Conservation (phyloP, 441 rosid species). For the Populus hybrid region DNA sequence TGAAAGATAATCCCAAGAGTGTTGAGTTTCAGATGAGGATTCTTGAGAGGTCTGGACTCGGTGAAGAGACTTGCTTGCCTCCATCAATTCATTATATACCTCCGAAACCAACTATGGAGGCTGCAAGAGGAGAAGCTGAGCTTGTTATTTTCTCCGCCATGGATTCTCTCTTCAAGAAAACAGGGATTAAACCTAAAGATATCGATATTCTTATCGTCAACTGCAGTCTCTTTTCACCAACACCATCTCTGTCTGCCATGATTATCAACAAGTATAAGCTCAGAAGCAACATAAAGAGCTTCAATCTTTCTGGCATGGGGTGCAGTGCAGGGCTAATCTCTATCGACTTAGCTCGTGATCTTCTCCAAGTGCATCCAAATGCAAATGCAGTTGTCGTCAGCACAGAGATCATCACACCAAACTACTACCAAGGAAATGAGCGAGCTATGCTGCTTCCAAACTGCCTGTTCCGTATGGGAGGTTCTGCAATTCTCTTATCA, state of each 20-base stretch:
- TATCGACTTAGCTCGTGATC: conserved; percentile 75
- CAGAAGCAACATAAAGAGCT: conserved; percentile 85
- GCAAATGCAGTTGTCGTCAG: conserved; percentile 80
- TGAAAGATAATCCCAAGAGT: conserved; percentile 70
- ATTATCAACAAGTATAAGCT: conserved; percentile 84
- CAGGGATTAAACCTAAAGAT: conserved; percentile 68
- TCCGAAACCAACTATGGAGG: conserved; percentile 73
- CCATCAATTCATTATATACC: conserved; percentile 92
- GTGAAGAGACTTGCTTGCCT: conserved; percentile 88
- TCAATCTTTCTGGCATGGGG: conserved; percentile 93
- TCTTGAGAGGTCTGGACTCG: conserved; percentile 86
- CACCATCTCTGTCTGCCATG: conserved; percentile 89
- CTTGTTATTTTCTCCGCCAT: conserved; percentile 78
- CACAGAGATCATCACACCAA: conserved; percentile 90
- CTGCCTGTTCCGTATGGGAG: conserved; percentile 91
- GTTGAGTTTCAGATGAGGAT: conserved; percentile 92
- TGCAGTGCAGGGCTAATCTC: conserved; percentile 88
- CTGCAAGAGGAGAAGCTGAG: conserved; percentile 73
- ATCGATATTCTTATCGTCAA: conserved; percentile 81
- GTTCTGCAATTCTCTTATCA: conserved; percentile 69
- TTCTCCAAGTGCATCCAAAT: conserved; percentile 76
- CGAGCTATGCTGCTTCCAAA: conserved; percentile 91
- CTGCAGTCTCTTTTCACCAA: conserved; percentile 85
- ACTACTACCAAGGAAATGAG: conserved; percentile 75
- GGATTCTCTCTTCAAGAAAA: conserved; percentile 66